Base-by-base conservation (phyloP, 768 basidiomycete genomes). In the Mycena alexandri region DNA sequence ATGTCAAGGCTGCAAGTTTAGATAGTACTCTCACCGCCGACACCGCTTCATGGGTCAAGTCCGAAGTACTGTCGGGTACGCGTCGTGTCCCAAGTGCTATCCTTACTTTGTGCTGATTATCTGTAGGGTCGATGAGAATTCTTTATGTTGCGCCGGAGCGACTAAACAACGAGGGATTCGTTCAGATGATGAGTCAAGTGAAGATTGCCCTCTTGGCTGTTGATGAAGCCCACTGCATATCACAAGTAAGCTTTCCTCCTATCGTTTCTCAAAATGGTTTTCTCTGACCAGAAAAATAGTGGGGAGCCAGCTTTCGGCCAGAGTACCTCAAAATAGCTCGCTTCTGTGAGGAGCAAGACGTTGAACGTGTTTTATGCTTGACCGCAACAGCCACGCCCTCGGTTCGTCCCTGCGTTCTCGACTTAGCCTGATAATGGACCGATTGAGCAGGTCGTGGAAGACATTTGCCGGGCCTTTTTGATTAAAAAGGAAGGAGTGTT, bases 161-260 rank as follows among this genome's bases (percentile, higher is more conserved):
- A 77, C 72, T 85, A 29, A 84, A 84, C 72, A 85, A 84, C 67
- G 84, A 85, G 68, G 69, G 76, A 0, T 82, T 84, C 72, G 67
- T 82, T 12, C 66, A 79, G n/a, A 76, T 86, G 79, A 84, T 87
- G 77, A 66, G 71, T 10, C 71, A 74, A 13, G 79, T 84, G 38
- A 79, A 77, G 44, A 82, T 86, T 12, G 79, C 83, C 1, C 74
- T 87, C 0, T 75, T 86, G 2, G 85, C 86, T 0, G 81, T 87
- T 0, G 85, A 86, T 56, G 84, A 86, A 69, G 82, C 83, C 2
- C 84, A 86, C 61, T 85, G 85, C 69, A 81, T 84, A 38, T 82
- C 82, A 0, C 81, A 83, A 73, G 81, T 81, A 41, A 42, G 68
- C 42, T 29, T 22, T 29, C 57, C 25, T 21, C 19, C 53, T n/a